Base-by-base conservation (phyloP, 1,139 yeast species). In the Suhomyces anneliseae region DNA sequence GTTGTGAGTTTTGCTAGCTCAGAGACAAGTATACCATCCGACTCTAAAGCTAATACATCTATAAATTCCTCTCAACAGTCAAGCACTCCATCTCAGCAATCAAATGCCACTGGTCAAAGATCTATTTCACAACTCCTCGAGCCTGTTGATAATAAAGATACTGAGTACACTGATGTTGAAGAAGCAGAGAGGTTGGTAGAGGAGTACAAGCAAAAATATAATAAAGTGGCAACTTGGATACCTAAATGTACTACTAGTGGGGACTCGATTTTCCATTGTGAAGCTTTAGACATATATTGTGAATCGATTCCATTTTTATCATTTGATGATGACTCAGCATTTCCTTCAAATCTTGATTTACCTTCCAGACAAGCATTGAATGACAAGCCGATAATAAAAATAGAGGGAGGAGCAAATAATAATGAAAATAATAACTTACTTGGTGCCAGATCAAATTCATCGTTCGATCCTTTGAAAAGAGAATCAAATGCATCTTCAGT, bases 161-260 rank as follows among this genome's bases (percentile, higher is more conserved):
- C 47, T 27, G 41, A 57, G n/a, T 52, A 58, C 39, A 49, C 57
- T 5, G 68, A 64, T 32, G 65, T 69, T 32, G 70, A 67, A 6
- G 72, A 65, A 36, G 79, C 81, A 1, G 79, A 73, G 47, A 59
- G 56, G 34, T 53, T 70, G 45, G 68, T 68, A 7, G 63, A 63
- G 11, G 66, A 63, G n/a, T 75, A 67, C 45, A 60, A 65, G 27
- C 50, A 57, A n/a, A 54, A 55, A 10, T 52, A 67, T 44, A 66
- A 67, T 27, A 60, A 55, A 49, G 61, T 62, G 11, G 66, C 71
- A 2, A 56, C 68, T 1, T 75, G 79, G 90, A 64, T 83, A 0
- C 86, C 90, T 0, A 74, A 78, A 44, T 68, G 77, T n/a, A 77
- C 86, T 2, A 68, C 72, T 8, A 76, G 72, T 44, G 86, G 83